Base-by-base conservation (phyloP, 1,284 basidiomycete species). In the Pseudozyma flocculosa region DNA sequence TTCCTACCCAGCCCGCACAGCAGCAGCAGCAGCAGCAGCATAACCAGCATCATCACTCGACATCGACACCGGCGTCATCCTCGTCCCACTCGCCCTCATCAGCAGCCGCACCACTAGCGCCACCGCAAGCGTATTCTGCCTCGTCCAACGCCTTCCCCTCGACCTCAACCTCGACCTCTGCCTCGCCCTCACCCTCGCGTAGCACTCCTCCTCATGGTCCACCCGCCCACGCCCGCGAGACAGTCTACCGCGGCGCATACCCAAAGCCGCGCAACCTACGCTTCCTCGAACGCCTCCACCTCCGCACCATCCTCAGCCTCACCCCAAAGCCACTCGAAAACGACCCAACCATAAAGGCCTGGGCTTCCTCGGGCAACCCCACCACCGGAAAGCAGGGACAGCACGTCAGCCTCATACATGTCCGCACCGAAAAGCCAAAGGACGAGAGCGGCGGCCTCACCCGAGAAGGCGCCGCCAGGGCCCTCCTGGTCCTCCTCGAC, bases 341-440 rank as follows among this genome's bases (percentile, higher is more conserved):
- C 26, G 70, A 75, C 41, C 44, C 49, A 3, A 45, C 40, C 2
- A 24, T 76, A n/a, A 43, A 48, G n/a, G 19, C 38, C 1, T 76
- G 74, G 74, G 64, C 70, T 0, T 41, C 50, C 3, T n/a, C 40
- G 14, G 29, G 48, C 15, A 34, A 48, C 18, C 40, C 51, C 8
- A 49, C 48, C 0, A 21, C 49, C 0, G 38, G 59, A 43, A 5
- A 43, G 45, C 5, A 32, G 45, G 17, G 40, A 37, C 3, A 38
- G 49, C 1, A 24, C 54, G 54, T 75, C 32, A 48, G 53, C 38
- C 47, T 76, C 21, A 30, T 73, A 10, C 73, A 75, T 38, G 61
- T 77, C 5, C 60, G 62, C 23, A 70, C 63, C 26, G 74, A 74
- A 36, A 76, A 75, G 59, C 68, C 69, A 23, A 76, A 77, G 51